Evolutionary conservation across 192 early-diverging fungal genomes (phyloP).

Genomic region (Backusella australiensis): DNA sequence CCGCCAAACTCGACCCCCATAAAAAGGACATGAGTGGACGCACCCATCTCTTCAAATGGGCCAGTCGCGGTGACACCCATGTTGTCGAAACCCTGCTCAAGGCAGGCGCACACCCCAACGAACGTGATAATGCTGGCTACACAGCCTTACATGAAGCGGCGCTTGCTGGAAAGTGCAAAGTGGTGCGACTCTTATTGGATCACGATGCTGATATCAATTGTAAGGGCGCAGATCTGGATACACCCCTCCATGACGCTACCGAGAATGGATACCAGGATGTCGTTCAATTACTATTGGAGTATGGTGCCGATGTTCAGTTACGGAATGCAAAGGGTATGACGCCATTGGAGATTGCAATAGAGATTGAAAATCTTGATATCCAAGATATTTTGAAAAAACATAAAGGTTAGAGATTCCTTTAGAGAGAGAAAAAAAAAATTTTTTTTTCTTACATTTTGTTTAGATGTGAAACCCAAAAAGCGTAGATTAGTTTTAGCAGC

Average conservation of each 20-base stretch:
- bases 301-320: constrained; percentile 48
- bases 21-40: constrained; percentile 61
- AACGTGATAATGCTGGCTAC: constrained; percentile 63
- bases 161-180: constrained; percentile 49
- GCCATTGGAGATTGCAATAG: constrained; percentile 52
- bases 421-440: neutral
- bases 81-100: constrained; percentile 51
- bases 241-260: constrained; percentile 67
- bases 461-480: constrained; percentile 22
- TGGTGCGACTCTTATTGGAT: constrained; percentile 49
- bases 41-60: constrained; percentile 63
- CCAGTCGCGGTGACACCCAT: constrained; percentile 56
- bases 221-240: constrained; percentile 60
- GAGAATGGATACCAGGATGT: constrained; percentile 50
- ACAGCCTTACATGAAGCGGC: constrained; percentile 68
- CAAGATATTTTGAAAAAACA: neutral
- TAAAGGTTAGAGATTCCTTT: neutral
- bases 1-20: constrained; percentile 41
- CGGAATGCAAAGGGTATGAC: constrained; percentile 56
- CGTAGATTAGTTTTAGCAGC: constrained; percentile 28
- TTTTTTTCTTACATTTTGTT: neutral
- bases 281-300: constrained; percentile 40
- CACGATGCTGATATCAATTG: constrained; percentile 60
- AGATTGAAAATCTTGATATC: constrained; percentile 34
- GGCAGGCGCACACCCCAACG: constrained; percentile 58